These are phyloP conservation scores for Fusarium lyarnte DNA, from an alignment of 2,329 filamentous ascomycete genomes.

Conservation along the genomic window DNA sequence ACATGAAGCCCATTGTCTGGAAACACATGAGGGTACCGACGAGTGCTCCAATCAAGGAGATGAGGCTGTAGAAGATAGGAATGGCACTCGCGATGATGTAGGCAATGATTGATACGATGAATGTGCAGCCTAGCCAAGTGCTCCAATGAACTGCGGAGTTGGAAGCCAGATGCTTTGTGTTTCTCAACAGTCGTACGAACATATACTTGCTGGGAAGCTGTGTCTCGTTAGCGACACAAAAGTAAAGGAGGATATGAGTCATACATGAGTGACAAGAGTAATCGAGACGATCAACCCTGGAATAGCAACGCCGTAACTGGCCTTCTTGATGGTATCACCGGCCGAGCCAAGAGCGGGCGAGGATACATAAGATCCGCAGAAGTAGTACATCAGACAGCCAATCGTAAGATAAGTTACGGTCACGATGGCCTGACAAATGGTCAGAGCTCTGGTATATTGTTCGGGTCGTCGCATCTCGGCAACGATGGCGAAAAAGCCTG, in stretches of 20 bases:
- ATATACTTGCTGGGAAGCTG: slow-evolving; percentile 22
- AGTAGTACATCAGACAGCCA: slow-evolving; percentile 55
- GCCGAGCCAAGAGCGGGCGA: slow-evolving; percentile 59
- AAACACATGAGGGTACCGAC: slow-evolving; percentile 45
- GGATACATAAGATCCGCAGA: slow-evolving; percentile 57
- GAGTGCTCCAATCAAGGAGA: slow-evolving; percentile 44
- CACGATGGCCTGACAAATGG: slow-evolving; percentile 42
- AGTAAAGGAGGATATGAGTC: rapidly evolving
- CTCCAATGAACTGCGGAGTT: slow-evolving; percentile 45
- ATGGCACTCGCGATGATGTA: slow-evolving; percentile 42
- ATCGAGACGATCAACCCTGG: slow-evolving; percentile 43
- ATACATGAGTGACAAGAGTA: slow-evolving; percentile 39
- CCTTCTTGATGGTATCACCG: slow-evolving; percentile 53
- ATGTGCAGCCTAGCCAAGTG: slow-evolving; percentile 46
- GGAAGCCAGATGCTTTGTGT: slow-evolving; percentile 42
- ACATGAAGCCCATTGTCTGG: slow-evolving; percentile 45
- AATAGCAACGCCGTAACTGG: slow-evolving; percentile 52
- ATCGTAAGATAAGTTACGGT: slow-evolving; percentile 48
- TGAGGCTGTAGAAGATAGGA: slow-evolving; percentile 40
- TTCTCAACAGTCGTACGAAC: slow-evolving; percentile 36
- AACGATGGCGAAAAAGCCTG: slow-evolving; percentile 47
- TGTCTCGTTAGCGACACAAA: background rate
- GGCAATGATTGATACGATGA: slow-evolving; percentile 35
- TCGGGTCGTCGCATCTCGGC: slow-evolving; percentile 47
- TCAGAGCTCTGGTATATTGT: slow-evolving; percentile 39